Conservation (phyloP, 2,329 filamentous ascomycete species). For the Penicillium polonicum region DNA sequence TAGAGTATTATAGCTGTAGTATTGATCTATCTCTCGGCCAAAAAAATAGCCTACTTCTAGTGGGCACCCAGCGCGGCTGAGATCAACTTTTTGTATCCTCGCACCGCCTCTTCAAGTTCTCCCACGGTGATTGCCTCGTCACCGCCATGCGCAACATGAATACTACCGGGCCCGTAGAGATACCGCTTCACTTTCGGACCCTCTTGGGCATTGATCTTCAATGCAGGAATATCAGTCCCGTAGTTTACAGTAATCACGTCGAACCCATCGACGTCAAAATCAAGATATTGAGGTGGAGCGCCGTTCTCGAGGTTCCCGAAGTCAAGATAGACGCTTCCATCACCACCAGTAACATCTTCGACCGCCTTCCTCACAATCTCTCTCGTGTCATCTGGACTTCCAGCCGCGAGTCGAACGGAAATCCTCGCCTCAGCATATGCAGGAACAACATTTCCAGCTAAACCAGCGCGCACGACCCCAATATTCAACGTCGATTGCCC, state of each 20-base stretch:
- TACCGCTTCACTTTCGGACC: not conserved
- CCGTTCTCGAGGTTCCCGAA: not conserved
- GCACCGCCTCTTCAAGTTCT: not conserved
- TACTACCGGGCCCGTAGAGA: not conserved
- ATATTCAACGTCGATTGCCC: not conserved
- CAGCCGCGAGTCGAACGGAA: not conserved
- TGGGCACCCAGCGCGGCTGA: not conserved
- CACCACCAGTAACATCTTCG: not conserved
- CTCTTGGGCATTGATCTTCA: not conserved
- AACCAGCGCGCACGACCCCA: not conserved
- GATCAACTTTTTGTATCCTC: not conserved
- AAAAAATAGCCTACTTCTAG: not conserved
- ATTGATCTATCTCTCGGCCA: not conserved
- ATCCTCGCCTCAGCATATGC: not conserved
- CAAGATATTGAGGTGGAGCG: not conserved
- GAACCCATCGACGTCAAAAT: not conserved
- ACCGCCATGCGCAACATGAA: not conserved
- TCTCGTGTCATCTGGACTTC: not conserved
- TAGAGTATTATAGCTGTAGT: not conserved
- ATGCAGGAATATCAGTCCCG: not conserved
- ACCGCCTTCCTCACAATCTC: not conserved
- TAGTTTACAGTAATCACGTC: not conserved
- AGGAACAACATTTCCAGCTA: not conserved
- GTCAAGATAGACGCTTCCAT: not conserved
- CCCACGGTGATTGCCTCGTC: not conserved